These are phyloP conservation scores for Actinomortierella wolfii DNA, from an alignment of 371 early-diverging fungal genomes.

Conservation along the genomic window DNA sequence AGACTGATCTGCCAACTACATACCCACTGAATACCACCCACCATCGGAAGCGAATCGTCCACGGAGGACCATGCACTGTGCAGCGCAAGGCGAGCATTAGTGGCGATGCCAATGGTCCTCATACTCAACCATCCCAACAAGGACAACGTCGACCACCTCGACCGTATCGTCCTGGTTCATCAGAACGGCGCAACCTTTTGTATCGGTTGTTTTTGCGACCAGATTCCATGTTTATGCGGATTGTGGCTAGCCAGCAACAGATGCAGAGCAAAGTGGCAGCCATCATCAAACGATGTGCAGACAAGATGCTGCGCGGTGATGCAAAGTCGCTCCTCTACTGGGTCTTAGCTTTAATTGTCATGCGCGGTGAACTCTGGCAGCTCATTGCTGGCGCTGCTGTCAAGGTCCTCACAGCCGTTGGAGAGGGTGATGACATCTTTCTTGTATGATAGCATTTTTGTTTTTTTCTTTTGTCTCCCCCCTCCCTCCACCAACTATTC, in stretches of 20 bases:
- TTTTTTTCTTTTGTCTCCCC: too few relatives aligned
- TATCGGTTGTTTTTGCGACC: conserved; percentile 36
- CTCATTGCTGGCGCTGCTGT: conserved; percentile 33
- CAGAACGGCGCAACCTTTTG: conserved; percentile 14
- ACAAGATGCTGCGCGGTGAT: conserved; percentile 32
- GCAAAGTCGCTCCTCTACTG: conserved; percentile 41
- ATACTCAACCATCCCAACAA: background rate
- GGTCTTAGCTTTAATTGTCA: conserved; percentile 43
- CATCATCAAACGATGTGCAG: conserved; percentile 37
- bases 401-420: conserved; percentile 39
- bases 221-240: conserved; percentile 41
- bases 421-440: conserved; percentile 37
- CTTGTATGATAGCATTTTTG: too few relatives aligned
- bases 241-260: conserved; percentile 21
- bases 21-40: conserved; percentile 30
- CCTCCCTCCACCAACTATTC: too few relatives aligned
- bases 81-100: too few relatives aligned
- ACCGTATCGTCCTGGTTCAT: too few relatives aligned
- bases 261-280: conserved; percentile 29
- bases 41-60: conserved; percentile 20
- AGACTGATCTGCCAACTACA: conserved; percentile 31
- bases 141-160: background rate
- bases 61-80: too few relatives aligned
- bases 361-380: conserved; percentile 44
- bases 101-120: background rate